Conservation (phyloP, 1,284 basidiomycete species). For the Cryptococcus sp. region DNA sequence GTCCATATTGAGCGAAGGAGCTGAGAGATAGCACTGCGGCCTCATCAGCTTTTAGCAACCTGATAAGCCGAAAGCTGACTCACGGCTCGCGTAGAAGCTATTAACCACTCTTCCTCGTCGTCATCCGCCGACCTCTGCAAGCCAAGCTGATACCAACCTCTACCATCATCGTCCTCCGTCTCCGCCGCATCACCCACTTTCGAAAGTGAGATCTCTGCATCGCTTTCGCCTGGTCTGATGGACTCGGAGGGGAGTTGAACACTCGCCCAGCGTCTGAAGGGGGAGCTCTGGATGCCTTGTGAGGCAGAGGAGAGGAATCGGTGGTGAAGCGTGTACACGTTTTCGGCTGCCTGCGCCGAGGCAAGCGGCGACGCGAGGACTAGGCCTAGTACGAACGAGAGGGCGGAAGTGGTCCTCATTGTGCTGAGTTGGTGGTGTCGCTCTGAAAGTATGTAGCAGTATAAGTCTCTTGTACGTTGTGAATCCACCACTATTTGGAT, state of each 20-base stretch:
- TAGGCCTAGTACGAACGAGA: too few species aligned
- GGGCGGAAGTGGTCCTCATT: too few species aligned
- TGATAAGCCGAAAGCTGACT: conserved; percentile 38
- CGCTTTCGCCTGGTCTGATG: neutral
- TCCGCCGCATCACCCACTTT: neutral
- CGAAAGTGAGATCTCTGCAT: neutral
- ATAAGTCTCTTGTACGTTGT: too few species aligned
- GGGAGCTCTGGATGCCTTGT: conserved; percentile 12
- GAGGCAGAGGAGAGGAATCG: conserved; percentile 3
- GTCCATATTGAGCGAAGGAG: neutral
- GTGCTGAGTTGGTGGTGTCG: too few species aligned
- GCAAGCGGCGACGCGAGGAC: too few species aligned
- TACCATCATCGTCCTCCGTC: conserved; percentile 15
- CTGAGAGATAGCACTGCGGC: conserved; percentile 14
- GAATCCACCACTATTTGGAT: too few species aligned
- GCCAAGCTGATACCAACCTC: conserved; percentile 69
- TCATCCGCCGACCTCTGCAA: conserved; percentile 56
- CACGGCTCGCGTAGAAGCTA: conserved; percentile 71
- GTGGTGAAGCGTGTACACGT: conserved; percentile 8
- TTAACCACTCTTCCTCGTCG: conserved; percentile 55
- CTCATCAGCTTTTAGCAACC: neutral
- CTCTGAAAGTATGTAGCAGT: too few species aligned
- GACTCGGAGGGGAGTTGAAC: conserved; percentile 37
- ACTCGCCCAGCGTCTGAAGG: conserved; percentile 34
- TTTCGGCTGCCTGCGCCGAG: too few species aligned